Percentiles rank a stretch among this genome's conserved stretches.
These are phyloP conservation scores for Leptodermis oblonga DNA, from an alignment of 257 asterid genomes.

Conservation along the genomic window DNA sequence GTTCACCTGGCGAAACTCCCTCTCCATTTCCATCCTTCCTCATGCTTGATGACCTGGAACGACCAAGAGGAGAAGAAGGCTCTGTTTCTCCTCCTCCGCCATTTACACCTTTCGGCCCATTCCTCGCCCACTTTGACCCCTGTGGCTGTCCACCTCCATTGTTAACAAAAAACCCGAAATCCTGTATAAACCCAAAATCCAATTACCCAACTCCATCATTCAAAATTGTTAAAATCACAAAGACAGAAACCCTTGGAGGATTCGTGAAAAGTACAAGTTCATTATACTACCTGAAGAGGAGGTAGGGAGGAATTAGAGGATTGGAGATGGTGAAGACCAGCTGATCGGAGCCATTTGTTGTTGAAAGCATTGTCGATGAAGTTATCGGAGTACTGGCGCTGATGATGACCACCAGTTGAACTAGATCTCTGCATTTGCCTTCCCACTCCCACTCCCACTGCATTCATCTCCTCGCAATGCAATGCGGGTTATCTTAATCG, in stretches of 20 bases:
- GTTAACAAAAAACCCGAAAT: slow-evolving; percentile 28
- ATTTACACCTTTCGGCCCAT: slow-evolving; percentile 17
- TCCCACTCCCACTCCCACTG: slow-evolving; percentile 23
- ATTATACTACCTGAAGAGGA: slow-evolving; percentile 30
- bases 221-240: too few relatives aligned
- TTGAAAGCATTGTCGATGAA: slow-evolving; percentile 30
- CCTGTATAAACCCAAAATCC: slow-evolving; percentile 15
- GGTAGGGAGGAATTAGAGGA: slow-evolving; percentile 31
- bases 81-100: slow-evolving; percentile 22
- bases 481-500: too few relatives aligned
- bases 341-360: slow-evolving; percentile 39
- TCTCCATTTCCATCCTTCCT: slow-evolving; percentile 21
- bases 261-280: not conserved
- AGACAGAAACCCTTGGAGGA: not conserved
- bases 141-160: slow-evolving; percentile 19
- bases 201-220: not conserved
- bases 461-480: slow-evolving; percentile 26
- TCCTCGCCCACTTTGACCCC: slow-evolving; percentile 22
- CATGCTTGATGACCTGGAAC: slow-evolving; percentile 20
- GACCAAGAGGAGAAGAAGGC: slow-evolving; percentile 15
- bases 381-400: slow-evolving; percentile 27
- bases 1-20: slow-evolving; percentile 18
- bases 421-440: slow-evolving; percentile 38
- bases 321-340: slow-evolving; percentile 39
- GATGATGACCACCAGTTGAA: slow-evolving; percentile 29